phyloP scores from a whole-genome alignment of 805 yeast species.

The Yarrowia osloensis region DNA sequence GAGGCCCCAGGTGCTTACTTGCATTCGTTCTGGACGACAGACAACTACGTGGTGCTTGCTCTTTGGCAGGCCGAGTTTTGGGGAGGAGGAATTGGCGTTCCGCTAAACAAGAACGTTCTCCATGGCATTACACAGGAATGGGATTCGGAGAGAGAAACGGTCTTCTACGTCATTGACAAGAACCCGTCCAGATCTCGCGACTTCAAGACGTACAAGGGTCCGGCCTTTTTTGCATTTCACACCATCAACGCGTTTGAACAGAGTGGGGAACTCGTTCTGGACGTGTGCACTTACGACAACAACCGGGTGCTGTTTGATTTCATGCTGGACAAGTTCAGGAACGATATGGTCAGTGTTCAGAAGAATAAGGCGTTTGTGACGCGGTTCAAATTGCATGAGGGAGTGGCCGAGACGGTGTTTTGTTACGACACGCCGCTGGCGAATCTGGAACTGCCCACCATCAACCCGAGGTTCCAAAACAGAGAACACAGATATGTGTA shows the following conservation, averaged over 20 bases:
- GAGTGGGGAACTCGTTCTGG: not conserved
- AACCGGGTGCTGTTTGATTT: conserved; percentile 8
- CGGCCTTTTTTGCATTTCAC: conserved; percentile 19
- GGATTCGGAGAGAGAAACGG: not conserved
- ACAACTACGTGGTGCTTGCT: not conserved
- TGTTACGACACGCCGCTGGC: not conserved
- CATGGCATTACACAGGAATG: not conserved
- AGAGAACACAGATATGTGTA: not conserved
- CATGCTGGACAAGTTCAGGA: not conserved
- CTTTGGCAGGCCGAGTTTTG: conserved; percentile 28
- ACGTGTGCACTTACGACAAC: conserved; percentile 2
- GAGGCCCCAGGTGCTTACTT: not conserved
- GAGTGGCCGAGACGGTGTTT: not conserved
- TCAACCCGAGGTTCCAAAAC: not conserved
- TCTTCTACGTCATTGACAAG: conserved; percentile 1
- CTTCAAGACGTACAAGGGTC: not conserved
- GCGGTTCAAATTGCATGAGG: not conserved
- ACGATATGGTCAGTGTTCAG: not conserved
- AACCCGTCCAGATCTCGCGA: not conserved
- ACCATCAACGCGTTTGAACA: conserved; percentile 13
- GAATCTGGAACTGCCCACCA: conserved; percentile 7
- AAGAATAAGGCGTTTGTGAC: conserved; percentile 19
- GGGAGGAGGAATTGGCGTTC: conserved; percentile 3
- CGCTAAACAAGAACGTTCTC: not conserved
- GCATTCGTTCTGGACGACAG: conserved; percentile 20